phyloP scores from a whole-genome alignment of 2,329 filamentous ascomycete genomes.

The Sodiomyces alkalinus region DNA sequence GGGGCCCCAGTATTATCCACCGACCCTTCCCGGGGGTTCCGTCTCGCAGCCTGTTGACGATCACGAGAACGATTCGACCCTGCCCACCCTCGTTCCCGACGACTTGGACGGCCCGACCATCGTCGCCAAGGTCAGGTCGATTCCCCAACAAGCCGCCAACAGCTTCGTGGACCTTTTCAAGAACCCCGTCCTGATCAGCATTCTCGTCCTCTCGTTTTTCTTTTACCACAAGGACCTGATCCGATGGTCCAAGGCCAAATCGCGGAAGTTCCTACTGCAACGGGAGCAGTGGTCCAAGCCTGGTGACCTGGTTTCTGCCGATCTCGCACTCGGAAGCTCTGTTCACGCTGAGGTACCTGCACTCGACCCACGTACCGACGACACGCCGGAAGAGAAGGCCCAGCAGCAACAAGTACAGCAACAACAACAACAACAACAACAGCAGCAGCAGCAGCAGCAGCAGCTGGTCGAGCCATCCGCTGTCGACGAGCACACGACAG shows the following conservation, averaged over 20 bases:
- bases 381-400: conserved; percentile 1
- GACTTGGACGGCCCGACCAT: conserved; percentile 24
- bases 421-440: no score
- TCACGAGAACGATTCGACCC: conserved; percentile 17
- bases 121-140: conserved; percentile 31
- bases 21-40: conserved; percentile 20
- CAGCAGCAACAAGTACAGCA: no score
- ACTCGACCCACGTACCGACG: no score
- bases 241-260: conserved; percentile 19
- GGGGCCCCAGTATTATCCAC: conserved; percentile 18
- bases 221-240: conserved; percentile 31
- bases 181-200: conserved; percentile 35
- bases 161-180: conserved; percentile 38
- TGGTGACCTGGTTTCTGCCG: conserved; percentile 4
- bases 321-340: no score
- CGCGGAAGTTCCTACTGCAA: conserved; percentile 10
- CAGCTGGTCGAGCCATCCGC: background rate
- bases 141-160: conserved; percentile 33
- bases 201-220: conserved; percentile 25
- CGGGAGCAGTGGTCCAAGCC: conserved; percentile 10
- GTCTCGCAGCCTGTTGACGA: conserved; percentile 14
- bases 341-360: no score
- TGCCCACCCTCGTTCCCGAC: conserved; percentile 13
- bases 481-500: background rate
- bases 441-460: no score